A percentile compares a stretch with the other conserved stretches of the same genome.
Conservation (phyloP, 768 basidiomycete genomes). For the Macrolepiota dolichaula region DNA sequence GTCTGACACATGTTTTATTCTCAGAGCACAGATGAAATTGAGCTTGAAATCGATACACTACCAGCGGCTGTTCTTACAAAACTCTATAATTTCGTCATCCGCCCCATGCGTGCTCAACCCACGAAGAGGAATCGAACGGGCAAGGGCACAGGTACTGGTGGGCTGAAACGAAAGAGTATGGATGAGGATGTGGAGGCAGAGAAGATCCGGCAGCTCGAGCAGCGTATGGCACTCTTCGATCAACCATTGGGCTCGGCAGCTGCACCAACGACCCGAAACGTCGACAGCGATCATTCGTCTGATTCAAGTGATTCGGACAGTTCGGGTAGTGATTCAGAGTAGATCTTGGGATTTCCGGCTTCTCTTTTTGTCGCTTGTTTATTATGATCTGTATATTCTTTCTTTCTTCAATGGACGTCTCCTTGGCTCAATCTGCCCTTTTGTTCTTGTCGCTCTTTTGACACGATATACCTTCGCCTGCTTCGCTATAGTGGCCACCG, state of each 20-base stretch:
- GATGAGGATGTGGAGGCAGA: slow-evolving; percentile 95
- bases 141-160: slow-evolving; percentile 85
- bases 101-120: slow-evolving; percentile 61
- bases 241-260: slow-evolving; percentile 41
- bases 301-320: slow-evolving; percentile 79
- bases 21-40: slow-evolving; percentile 96
- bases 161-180: slow-evolving; percentile 92
- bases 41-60: slow-evolving; percentile 93
- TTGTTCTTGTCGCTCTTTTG: slow-evolving; percentile 11
- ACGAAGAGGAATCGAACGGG: slow-evolving; percentile 62
- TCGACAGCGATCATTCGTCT: slow-evolving; percentile 72
- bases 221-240: slow-evolving; percentile 83
- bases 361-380: slow-evolving; percentile 16
- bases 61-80: slow-evolving; percentile 85
- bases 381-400: slow-evolving; percentile 31
- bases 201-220: slow-evolving; percentile 90
- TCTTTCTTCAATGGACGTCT: slow-evolving; percentile 20
- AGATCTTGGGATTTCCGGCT: slow-evolving; percentile 15
- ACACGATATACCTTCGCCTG: slow-evolving; percentile 15
- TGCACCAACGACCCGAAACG: slow-evolving; percentile 35
- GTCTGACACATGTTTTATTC: slow-evolving; percentile 14
- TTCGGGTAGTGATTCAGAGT: slow-evolving; percentile 84
- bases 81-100: slow-evolving; percentile 93
- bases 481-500: slow-evolving; percentile 9
- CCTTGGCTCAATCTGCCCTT: background rate